phyloP scores from a whole-genome alignment of 2,329 filamentous ascomycete species.

The Colletotrichum lentis region DNA sequence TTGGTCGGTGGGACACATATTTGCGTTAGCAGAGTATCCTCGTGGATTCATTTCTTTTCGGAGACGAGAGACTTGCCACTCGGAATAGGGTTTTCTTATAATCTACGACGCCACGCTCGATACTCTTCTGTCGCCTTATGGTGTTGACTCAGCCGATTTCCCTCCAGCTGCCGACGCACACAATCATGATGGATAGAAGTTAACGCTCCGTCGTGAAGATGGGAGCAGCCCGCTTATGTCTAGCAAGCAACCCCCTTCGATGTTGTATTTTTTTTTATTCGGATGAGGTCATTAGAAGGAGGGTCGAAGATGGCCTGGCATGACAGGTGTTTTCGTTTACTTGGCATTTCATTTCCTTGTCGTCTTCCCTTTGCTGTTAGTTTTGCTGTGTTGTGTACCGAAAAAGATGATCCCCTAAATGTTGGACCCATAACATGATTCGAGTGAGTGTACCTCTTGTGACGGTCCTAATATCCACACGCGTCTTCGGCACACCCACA shows the following conservation, averaged over 20 bases:
- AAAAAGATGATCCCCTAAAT: constrained; percentile 33
- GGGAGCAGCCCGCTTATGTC: constrained; percentile 15
- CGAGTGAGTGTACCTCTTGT: neutral
- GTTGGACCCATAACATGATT: neutral
- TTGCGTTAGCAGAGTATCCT: constrained; percentile 34
- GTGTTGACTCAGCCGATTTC: constrained; percentile 6
- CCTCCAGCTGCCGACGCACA: neutral
- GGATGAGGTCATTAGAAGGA: constrained; percentile 37
- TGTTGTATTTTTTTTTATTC: constrained; percentile 55
- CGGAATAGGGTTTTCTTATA: constrained; percentile 44
- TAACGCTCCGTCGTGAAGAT: constrained; percentile 2
- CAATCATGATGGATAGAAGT: constrained; percentile 5
- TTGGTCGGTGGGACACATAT: constrained; percentile 23
- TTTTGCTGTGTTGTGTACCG: constrained; percentile 31
- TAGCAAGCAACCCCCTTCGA: constrained; percentile 14
- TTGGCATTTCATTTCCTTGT: constrained; percentile 52
- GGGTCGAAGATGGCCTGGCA: constrained; percentile 43
- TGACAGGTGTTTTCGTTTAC: constrained; percentile 46
- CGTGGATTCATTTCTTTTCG: constrained; percentile 35
- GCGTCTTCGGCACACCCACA: too few relatives aligned
- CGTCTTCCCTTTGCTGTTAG: constrained; percentile 39
- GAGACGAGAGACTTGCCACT: constrained; percentile 23
- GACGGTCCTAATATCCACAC: neutral
- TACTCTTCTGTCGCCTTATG: constrained; percentile 36
- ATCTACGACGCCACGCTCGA: constrained; percentile 42